phyloP scores from a whole-genome alignment of 495 filamentous ascomycete genomes.

The Aspergillus homomorphus region DNA sequence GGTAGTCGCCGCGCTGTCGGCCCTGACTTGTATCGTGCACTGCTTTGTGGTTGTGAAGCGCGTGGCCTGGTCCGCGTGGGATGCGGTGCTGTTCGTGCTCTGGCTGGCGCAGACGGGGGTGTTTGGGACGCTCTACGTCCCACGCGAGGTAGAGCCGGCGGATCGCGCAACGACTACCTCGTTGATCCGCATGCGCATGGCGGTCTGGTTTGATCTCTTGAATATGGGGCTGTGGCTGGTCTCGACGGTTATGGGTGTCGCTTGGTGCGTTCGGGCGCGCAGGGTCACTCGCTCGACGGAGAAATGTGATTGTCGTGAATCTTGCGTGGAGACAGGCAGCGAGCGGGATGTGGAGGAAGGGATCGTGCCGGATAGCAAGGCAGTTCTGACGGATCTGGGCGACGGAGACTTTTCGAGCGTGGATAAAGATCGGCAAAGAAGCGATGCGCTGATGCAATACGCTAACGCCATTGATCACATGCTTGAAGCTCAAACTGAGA shows the following conservation, averaged over 20 bases:
- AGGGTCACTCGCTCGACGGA: slow-evolving; percentile 24
- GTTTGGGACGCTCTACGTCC: slow-evolving; percentile 66
- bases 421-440: too few species aligned
- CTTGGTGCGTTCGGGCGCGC: slow-evolving; percentile 20
- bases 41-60: slow-evolving; percentile 55
- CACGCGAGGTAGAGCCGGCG: slow-evolving; percentile 53
- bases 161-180: slow-evolving; percentile 26
- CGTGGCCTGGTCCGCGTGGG: slow-evolving; percentile 58
- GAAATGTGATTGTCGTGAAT: too few species aligned
- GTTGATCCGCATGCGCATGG: slow-evolving; percentile 66
- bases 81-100: slow-evolving; percentile 61
- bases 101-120: slow-evolving; percentile 69
- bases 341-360: too few species aligned
- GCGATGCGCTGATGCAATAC: too few species aligned
- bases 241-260: slow-evolving; percentile 37
- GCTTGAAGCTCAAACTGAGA: too few species aligned
- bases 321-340: too few species aligned
- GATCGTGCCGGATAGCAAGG: too few species aligned
- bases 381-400: too few species aligned
- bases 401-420: too few species aligned
- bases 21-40: slow-evolving; percentile 58
- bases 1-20: slow-evolving; percentile 55
- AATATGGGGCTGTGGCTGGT: slow-evolving; percentile 67
- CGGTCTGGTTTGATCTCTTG: slow-evolving; percentile 68
- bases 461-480: too few species aligned